A percentile compares a stretch with the other conserved stretches of the same genome.
These are phyloP conservation scores for Jacaranda mimosifolia DNA, from an alignment of 257 asterid species.

Conservation along the genomic window DNA sequence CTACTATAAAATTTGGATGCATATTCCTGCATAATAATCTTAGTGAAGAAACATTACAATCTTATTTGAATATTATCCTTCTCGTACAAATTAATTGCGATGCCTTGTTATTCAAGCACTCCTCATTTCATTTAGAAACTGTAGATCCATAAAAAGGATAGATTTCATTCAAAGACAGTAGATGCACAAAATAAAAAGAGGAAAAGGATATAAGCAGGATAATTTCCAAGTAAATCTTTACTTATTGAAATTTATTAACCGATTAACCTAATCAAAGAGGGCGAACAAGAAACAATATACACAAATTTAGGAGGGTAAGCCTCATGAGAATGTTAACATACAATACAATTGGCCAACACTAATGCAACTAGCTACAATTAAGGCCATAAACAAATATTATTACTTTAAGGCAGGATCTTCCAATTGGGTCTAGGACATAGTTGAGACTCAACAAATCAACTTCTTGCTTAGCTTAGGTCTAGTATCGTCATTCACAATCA, in stretches of 20 bases:
- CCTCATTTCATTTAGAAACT: not conserved
- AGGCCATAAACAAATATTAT: slow-evolving; percentile 3
- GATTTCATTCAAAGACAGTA: not conserved
- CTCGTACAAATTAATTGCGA: slow-evolving; percentile 12
- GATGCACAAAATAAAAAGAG: slow-evolving; percentile 7
- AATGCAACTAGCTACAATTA: slow-evolving; percentile 22
- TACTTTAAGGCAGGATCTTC: slow-evolving; percentile 12
- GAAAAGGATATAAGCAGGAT: not conserved
- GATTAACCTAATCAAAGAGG: slow-evolving; percentile 30
- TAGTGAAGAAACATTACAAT: slow-evolving; percentile 17
- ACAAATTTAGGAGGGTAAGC: slow-evolving; percentile 9
- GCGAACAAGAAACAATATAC: not conserved
- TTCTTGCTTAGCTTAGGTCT: not conserved
- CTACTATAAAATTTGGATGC: not conserved
- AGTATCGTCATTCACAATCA: not conserved
- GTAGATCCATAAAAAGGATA: not conserved
- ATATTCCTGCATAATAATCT: slow-evolving; percentile 19
- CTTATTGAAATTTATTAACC: not conserved
- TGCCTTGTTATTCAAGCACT: slow-evolving; percentile 10
- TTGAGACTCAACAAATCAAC: slow-evolving; percentile 21
- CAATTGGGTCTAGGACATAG: slow-evolving; percentile 7
- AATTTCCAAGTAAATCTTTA: slow-evolving; percentile 20
- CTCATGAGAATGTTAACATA: not conserved
- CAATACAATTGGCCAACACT: not conserved
- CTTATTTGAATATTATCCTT: slow-evolving; percentile 22